Conservation (phyloP, 306 rosid genomes). For the Heteromeles arbutifolia region DNA sequence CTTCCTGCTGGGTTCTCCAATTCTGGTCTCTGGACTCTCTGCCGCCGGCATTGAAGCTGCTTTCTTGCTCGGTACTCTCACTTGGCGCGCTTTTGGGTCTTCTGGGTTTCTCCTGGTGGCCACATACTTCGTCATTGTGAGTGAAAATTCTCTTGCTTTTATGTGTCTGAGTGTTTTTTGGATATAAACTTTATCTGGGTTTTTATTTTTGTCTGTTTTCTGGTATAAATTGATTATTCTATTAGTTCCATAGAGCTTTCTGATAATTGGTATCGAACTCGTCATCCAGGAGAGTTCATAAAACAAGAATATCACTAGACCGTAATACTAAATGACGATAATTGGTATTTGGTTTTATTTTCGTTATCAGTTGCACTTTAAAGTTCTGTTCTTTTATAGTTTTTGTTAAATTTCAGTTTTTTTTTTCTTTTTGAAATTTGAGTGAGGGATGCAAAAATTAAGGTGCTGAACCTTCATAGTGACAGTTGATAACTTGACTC, state of each 20-base stretch:
- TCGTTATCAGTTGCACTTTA: background rate
- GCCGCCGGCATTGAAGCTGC: conserved; percentile 79
- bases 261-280: background rate
- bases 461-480: background rate
- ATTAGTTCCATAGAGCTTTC: background rate
- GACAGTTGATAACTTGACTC: background rate
- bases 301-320: too few relatives aligned
- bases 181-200: background rate
- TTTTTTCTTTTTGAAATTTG: background rate
- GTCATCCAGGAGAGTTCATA: too few relatives aligned
- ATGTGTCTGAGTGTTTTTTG: background rate
- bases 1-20: conserved; percentile 65
- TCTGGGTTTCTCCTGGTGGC: conserved; percentile 91
- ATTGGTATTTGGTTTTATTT: background rate
- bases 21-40: conserved; percentile 71
- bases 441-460: background rate
- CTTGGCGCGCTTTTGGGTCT: conserved; percentile 95
- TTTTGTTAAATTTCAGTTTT: background rate
- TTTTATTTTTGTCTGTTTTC: background rate
- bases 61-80: conserved; percentile 86
- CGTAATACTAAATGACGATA: background rate
- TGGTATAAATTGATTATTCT: background rate
- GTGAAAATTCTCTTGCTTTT: background rate
- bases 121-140: conserved; percentile 63
- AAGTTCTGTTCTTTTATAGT: background rate